These are phyloP conservation scores for Debaryomyces coudertii DNA, from an alignment of 1,139 yeast genomes.

Conservation along the genomic window DNA sequence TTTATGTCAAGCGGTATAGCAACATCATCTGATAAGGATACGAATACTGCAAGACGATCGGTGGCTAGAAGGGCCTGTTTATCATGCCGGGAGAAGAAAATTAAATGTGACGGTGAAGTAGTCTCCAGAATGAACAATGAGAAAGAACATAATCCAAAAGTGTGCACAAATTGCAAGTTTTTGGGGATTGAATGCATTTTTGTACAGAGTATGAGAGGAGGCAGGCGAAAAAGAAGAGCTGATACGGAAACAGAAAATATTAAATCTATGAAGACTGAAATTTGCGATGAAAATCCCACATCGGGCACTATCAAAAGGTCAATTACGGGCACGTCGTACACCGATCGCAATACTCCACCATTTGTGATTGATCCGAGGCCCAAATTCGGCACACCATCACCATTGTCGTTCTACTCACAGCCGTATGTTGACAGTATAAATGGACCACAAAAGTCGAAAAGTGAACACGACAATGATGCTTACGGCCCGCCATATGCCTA, in stretches of 20 bases:
- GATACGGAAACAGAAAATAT: neutral
- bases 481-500: neutral
- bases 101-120: conserved; percentile 65
- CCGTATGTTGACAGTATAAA: neutral
- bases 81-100: conserved; percentile 63
- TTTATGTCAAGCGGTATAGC: conserved; percentile 3
- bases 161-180: conserved; percentile 56
- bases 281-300: neutral
- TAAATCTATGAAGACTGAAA: neutral
- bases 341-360: neutral
- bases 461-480: neutral
- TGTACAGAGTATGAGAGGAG: conserved; percentile 63
- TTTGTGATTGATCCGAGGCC: neutral
- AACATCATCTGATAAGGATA: neutral
- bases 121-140: conserved; percentile 23
- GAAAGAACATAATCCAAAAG: conserved; percentile 23
- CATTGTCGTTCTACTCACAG: neutral
- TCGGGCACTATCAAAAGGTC: neutral
- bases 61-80: conserved; percentile 66
- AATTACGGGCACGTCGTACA: neutral
- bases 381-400: neutral
- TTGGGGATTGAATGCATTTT: conserved; percentile 56
- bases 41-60: conserved; percentile 18
- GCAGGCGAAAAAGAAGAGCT: conserved; percentile 41
- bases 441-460: neutral